These are phyloP conservation scores for Rosa persica DNA, from an alignment of 306 rosid species.

Conservation along the genomic window DNA sequence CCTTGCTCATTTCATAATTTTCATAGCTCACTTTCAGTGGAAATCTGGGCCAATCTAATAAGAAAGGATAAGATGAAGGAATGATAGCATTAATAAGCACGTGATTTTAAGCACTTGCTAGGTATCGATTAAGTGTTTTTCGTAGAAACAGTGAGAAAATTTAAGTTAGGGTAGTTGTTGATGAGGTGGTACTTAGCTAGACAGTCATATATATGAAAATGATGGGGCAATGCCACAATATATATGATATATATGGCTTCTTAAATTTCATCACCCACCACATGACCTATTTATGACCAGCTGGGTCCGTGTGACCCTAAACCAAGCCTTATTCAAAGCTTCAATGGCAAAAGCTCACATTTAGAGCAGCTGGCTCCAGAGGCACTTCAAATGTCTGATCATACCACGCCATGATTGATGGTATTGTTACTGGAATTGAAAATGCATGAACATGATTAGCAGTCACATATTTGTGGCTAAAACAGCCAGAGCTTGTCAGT, in stretches of 20 bases:
- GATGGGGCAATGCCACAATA: neutral
- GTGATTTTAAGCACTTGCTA: neutral
- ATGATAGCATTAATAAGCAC: neutral
- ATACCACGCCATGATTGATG: neutral
- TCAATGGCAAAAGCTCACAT: neutral
- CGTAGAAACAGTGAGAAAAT: neutral
- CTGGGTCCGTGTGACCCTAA: neutral
- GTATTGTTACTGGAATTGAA: neutral
- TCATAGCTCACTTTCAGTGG: neutral
- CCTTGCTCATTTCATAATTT: neutral
- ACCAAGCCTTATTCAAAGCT: neutral
- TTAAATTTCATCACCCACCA: slow-evolving; percentile 15
- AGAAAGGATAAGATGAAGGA: neutral
- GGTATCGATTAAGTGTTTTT: neutral
- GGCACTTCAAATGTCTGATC: neutral
- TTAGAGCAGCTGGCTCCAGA: neutral
- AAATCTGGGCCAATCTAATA: slow-evolving; percentile 1
- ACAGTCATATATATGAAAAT: neutral
- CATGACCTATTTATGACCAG: slow-evolving; percentile 9
- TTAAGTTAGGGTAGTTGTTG: neutral
- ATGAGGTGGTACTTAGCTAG: neutral
- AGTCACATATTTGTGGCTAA: neutral
- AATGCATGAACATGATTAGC: neutral
- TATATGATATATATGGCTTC: neutral
- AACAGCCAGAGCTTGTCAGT: neutral